These are phyloP conservation scores for Auricularia sp. DNA, from an alignment of 768 basidiomycete species.

Conservation along the genomic window DNA sequence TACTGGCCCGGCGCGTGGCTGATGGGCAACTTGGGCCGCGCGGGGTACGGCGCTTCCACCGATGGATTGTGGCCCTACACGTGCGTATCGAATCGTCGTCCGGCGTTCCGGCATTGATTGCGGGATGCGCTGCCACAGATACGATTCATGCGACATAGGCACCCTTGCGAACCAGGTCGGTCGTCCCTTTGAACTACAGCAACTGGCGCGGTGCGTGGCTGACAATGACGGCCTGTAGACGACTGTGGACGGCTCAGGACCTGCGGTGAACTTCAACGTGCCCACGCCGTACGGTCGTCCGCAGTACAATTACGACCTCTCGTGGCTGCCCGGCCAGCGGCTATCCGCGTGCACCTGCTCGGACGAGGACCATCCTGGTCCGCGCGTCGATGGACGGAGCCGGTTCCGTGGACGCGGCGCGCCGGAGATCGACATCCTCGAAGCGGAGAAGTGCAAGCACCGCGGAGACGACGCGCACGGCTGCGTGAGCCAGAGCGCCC, in stretches of 20 bases:
- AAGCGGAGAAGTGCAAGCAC: slow-evolving; percentile 63
- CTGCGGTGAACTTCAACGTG: slow-evolving; percentile 50
- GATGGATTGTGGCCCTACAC: slow-evolving; percentile 84
- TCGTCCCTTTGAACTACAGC: slow-evolving; percentile 25
- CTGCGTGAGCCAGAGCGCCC: slow-evolving; percentile 58
- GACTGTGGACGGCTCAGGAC: slow-evolving; percentile 27
- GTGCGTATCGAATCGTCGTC: slow-evolving; percentile 24
- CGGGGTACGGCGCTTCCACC: slow-evolving; percentile 84
- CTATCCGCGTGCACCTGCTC: slow-evolving; percentile 84
- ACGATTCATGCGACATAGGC: slow-evolving; percentile 76
- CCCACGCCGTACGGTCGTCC: slow-evolving; percentile 27
- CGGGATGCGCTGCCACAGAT: slow-evolving; percentile 27
- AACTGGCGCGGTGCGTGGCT: background rate
- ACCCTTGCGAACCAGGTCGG: slow-evolving; percentile 75
- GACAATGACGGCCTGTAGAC: slow-evolving; percentile 8
- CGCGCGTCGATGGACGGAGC: slow-evolving; percentile 31
- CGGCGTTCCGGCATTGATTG: background rate
- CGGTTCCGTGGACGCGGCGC: slow-evolving; percentile 52
- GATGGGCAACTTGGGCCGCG: slow-evolving; percentile 48
- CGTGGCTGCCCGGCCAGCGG: slow-evolving; percentile 78
- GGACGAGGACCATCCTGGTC: slow-evolving; percentile 82
- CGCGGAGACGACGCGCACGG: slow-evolving; percentile 5
- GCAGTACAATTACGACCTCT: slow-evolving; percentile 53
- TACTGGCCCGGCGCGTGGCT: slow-evolving; percentile 66
- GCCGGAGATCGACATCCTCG: slow-evolving; percentile 90